Evolutionary conservation across 257 asterid genomes (phyloP).

Genomic region (Sherardia arvensis): DNA sequence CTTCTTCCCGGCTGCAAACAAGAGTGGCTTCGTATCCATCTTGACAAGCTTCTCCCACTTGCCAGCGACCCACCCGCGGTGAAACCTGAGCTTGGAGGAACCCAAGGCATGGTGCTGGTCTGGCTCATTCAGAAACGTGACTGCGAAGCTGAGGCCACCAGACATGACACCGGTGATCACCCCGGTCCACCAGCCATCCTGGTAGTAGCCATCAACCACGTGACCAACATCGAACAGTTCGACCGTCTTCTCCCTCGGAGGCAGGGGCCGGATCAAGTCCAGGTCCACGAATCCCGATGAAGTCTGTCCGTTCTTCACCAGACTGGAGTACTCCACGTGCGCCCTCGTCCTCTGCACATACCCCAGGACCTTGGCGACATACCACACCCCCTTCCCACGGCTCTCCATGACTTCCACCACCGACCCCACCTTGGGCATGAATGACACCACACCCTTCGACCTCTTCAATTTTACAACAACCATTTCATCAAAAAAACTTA

Average conservation of each 20-base stretch:
- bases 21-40: not conserved
- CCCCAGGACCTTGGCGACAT: not conserved
- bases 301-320: not conserved
- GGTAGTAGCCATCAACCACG: not conserved
- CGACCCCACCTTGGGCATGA: not conserved
- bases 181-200: not conserved
- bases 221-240: not conserved
- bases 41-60: not conserved
- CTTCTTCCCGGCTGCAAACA: not conserved
- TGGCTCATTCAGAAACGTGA: not conserved
- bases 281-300: not conserved
- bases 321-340: not conserved
- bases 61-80: not conserved
- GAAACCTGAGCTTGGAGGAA: not conserved
- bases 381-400: not conserved
- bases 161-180: not conserved
- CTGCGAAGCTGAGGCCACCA: not conserved
- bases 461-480: not conserved
- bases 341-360: not conserved
- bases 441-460: not conserved
- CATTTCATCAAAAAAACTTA: not conserved
- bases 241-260: not conserved
- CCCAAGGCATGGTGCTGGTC: not conserved
- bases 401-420: not conserved
- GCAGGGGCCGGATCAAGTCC: not conserved